Conservation (phyloP, 768 basidiomycete species). For the Serpula lacrymans region DNA sequence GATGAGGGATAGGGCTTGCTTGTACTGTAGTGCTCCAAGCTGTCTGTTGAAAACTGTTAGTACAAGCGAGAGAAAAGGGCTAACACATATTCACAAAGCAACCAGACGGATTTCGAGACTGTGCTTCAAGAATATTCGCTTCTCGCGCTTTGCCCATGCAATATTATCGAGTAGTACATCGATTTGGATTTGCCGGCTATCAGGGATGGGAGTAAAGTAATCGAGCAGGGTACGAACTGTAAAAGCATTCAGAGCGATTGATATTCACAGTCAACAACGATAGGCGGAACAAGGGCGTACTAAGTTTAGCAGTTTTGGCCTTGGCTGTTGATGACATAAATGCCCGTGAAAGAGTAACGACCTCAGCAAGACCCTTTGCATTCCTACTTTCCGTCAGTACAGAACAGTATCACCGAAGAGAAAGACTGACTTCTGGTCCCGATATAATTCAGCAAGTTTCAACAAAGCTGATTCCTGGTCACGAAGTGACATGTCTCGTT, state of each 20-base stretch:
- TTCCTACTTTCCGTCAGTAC: conserved; percentile 48
- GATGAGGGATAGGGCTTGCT: conserved; percentile 76
- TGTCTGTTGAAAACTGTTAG: conserved; percentile 39
- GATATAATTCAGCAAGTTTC: conserved; percentile 82
- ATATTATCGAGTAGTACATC: conserved; percentile 87
- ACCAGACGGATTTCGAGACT: conserved; percentile 87
- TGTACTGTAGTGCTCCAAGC: conserved; percentile 73
- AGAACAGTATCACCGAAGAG: neutral
- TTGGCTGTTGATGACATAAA: conserved; percentile 96
- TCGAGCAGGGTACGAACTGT: conserved; percentile 91
- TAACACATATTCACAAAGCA: conserved; percentile 48
- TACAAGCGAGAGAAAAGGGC: neutral
- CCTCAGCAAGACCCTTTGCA: conserved; percentile 78
- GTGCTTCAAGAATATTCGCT: conserved; percentile 94
- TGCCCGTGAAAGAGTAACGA: conserved; percentile 76
- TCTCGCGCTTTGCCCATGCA: conserved; percentile 87
- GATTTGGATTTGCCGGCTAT: conserved; percentile 74
- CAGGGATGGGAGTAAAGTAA: conserved; percentile 77
- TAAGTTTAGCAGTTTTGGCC: conserved; percentile 95
- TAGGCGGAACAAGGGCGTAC: conserved; percentile 39
- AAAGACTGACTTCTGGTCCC: conserved; percentile 70
- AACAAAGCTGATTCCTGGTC: conserved; percentile 85
- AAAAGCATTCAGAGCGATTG: conserved; percentile 1
- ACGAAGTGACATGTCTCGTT: conserved; percentile 57
- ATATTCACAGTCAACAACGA: conserved; percentile 1